Conservation (phyloP, 352 stramenopile genomes). For the Globisporangium viniferum region DNA sequence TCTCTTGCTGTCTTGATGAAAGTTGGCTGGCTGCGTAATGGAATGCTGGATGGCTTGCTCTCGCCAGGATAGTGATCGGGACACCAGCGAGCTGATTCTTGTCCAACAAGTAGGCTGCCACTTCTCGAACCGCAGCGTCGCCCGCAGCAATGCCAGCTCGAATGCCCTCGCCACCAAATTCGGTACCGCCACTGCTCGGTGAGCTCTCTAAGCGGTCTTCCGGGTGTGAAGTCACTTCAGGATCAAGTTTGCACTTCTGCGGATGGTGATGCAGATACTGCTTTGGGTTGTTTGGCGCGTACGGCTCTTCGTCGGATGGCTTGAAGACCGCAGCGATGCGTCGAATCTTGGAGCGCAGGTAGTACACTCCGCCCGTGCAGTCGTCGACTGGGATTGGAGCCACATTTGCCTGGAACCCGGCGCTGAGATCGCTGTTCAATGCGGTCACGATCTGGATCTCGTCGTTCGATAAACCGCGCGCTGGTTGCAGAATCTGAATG, state of each 20-base stretch:
- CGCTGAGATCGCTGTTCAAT: conserved; percentile 27
- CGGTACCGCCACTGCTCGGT: background rate
- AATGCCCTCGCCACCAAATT: conserved; percentile 22
- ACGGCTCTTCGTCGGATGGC: conserved; percentile 60
- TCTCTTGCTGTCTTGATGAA: background rate
- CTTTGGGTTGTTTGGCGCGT: conserved; percentile 65
- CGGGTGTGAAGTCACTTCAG: background rate
- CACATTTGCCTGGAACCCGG: conserved; percentile 31
- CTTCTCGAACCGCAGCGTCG: conserved; percentile 50
- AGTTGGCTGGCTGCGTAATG: conserved; percentile 16
- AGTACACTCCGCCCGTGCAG: conserved; percentile 68
- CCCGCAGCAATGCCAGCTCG: conserved; percentile 46
- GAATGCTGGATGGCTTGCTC: conserved; percentile 35
- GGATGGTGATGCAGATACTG: conserved; percentile 7
- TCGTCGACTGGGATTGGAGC: conserved; percentile 47
- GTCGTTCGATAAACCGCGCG: background rate
- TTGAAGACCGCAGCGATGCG: conserved; percentile 64
- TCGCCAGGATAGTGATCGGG: conserved; percentile 39
- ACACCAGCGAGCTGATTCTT: conserved; percentile 41
- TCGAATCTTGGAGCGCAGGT: conserved; percentile 36
- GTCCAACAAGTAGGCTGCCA: conserved; percentile 54
- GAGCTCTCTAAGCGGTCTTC: background rate
- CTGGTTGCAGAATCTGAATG: background rate
- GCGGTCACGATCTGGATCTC: conserved; percentile 17
- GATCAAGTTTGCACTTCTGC: background rate